Conservation (phyloP, 768 basidiomycete genomes). For the Boletales sp. region DNA sequence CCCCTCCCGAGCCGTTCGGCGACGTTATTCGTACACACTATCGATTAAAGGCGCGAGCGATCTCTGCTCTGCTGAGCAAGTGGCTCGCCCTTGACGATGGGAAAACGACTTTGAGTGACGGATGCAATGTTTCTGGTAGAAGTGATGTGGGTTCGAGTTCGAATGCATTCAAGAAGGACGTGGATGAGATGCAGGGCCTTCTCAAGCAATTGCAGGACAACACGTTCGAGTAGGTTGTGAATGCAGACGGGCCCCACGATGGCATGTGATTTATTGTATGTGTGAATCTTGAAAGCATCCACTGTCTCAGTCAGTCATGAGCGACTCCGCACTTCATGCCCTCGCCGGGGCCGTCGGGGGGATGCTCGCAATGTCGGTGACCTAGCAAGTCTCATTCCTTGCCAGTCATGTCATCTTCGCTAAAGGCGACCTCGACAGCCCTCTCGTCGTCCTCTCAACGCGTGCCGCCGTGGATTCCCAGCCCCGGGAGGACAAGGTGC, state of each 20-base stretch:
- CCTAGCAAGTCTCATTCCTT: slow-evolving; percentile 55
- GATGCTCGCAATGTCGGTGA: slow-evolving; percentile 85
- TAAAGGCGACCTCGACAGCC: slow-evolving; percentile 44
- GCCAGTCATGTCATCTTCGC: not conserved
- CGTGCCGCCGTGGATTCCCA: slow-evolving; percentile 89
- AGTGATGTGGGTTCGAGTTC: slow-evolving; percentile 43
- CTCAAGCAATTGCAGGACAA: slow-evolving; percentile 44
- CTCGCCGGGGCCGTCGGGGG: slow-evolving; percentile 89
- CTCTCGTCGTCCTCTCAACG: slow-evolving; percentile 88
- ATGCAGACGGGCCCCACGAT: not conserved
- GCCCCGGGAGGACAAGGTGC: slow-evolving; percentile 66
- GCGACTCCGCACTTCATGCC: slow-evolving; percentile 83
- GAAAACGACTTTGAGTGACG: slow-evolving; percentile 51
- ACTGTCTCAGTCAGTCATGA: slow-evolving; percentile 40
- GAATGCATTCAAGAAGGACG: slow-evolving; percentile 64
- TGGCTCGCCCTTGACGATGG: slow-evolving; percentile 82
- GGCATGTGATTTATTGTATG: slow-evolving; percentile 16
- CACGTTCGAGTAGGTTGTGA: not conserved
- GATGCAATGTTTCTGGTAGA: slow-evolving; percentile 39
- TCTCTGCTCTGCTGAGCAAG: slow-evolving; percentile 70
- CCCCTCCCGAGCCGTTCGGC: slow-evolving; percentile 79
- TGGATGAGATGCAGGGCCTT: slow-evolving; percentile 65
- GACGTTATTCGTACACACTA: slow-evolving; percentile 91
- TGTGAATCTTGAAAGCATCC: not conserved
- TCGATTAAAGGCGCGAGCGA: slow-evolving; percentile 71